Base-by-base conservation (phyloP, 345 rosid species). In the Eucalyptus decipiens region DNA sequence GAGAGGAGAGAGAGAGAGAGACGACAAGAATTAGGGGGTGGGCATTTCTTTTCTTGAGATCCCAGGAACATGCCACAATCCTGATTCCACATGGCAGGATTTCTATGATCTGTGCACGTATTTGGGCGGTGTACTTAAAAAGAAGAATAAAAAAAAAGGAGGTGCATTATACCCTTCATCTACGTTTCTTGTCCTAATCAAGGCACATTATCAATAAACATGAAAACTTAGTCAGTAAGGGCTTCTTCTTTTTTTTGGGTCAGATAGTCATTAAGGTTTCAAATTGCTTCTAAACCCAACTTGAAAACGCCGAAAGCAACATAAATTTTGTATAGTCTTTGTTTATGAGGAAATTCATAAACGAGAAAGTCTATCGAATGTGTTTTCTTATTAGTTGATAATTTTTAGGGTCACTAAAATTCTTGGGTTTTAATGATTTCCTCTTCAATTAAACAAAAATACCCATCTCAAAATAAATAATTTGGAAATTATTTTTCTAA, bases 51-150 rank as follows among this genome's bases (percentile, higher is more conserved):
- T 76, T 56, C 30, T 56, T 21, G 47, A 89, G 93, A 90, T 89
- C 51, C 72, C 21, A 69, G 49, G 90, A 88, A 89, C 90, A 88
- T 90, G 89, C 83, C 85, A 56, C 47, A n/a, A 86, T 91, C 85
- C 6, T 76, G 43, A 76, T 76, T 76, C 47, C 47, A 23, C 85
- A 40, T 40, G 83, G 24, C 83, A 76, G 47, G 83, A 76, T 76
- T 76, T 76, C 47, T 21, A 76, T 76, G 47, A 37, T 11, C 47
- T 76, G 47, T 21, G 3, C 83, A 72, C 45, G 8, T 76, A 37
- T 76, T 21, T 76, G 9, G 83, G 47, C 30, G 28, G 83, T 11
- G 47, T 2, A 6, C 30, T 40, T 76, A 21, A 76, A 14, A 62
- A 3, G 37, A 48, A 14, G 1, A 65, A 14, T n/a, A 30, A 34